Base-by-base conservation (phyloP, 139 green algal genomes). In the Chlorella vulgaris region DNA sequence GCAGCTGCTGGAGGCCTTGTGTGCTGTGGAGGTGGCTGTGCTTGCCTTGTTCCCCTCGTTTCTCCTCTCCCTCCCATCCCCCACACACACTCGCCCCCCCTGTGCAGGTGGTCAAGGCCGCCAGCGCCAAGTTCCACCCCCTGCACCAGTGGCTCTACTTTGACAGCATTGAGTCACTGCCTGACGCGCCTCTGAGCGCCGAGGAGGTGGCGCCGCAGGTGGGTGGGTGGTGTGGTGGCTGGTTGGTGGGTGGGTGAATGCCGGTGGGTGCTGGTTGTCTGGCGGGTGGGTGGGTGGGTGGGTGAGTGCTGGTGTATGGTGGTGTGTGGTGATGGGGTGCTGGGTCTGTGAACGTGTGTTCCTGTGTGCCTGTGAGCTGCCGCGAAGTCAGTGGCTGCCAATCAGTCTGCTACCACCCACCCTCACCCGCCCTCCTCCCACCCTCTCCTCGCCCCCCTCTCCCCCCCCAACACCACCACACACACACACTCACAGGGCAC, bases 101-200 rank as follows among this genome's bases (percentile, higher is more conserved):
- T 10, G 2, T 35, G 63, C 79, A 89, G 80, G 80, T 91, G n/a
- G 93, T 99, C 61, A 99, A 99, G 88, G 97, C 96, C 22, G 93
- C 94, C 47, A 93, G 84, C 43, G 93, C 93, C 71, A 99, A 99
- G 91, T 99, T 99, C 87, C 92, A 97, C 82, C 97, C 97, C 21
- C 74, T 99, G 15, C 87, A 90, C 87, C 97, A 99, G 85, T 97
- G 89, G 89, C 91, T 98, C 66, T 96, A 97, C 90, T 98, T 98
- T 86, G 94, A 98, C 87, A 87, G 76, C 33, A 76, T 93, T 21
- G 94, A 98, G 89, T 89, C 83, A 26, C 87, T 98, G 81, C 85
- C 85, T 33, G 88, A 92, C 15, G 63, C 77, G 43, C 69, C 81
- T 13, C 80, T 91, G 18, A 13, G 69, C 3, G 66, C 78, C 42